Conservation (phyloP, 768 basidiomycete genomes). For the Mycena kentingensis region DNA sequence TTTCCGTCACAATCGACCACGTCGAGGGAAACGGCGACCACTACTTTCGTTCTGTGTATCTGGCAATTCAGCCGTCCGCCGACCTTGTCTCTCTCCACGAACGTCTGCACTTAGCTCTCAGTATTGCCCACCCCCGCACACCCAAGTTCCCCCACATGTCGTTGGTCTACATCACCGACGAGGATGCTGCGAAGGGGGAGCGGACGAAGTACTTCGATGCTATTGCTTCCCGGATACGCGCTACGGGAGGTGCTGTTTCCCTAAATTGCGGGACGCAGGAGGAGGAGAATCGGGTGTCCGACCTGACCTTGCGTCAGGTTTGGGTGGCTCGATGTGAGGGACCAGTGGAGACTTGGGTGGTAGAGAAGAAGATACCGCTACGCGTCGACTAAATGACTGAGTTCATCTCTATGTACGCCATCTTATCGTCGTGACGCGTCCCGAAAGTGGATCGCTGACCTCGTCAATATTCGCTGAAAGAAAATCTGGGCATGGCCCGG, state of each 20-base stretch:
- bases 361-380: constrained; percentile 43
- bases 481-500: too few relatives aligned
- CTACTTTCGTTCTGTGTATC: constrained; percentile 73
- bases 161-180: constrained; percentile 69
- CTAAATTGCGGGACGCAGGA: constrained; percentile 34
- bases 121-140: constrained; percentile 43
- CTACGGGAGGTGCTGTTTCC: constrained; percentile 25
- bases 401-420: too few relatives aligned
- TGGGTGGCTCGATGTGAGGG: constrained; percentile 66
- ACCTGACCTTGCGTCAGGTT: constrained; percentile 51
- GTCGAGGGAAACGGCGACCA: constrained; percentile 60
- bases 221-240: constrained; percentile 40
- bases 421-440: too few relatives aligned
- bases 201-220: constrained; percentile 49
- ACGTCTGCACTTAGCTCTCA: constrained; percentile 42
- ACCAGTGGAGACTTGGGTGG: constrained; percentile 58
- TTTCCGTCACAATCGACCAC: constrained; percentile 52
- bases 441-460: too few relatives aligned
- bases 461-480: too few relatives aligned
- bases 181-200: constrained; percentile 55
- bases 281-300: constrained; percentile 37
- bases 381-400: too few relatives aligned
- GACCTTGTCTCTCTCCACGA: constrained; percentile 53
- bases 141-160: constrained; percentile 74
- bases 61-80: constrained; percentile 47